Conservation (phyloP, 345 rosid genomes). For the Sonneratia caseolaris region DNA sequence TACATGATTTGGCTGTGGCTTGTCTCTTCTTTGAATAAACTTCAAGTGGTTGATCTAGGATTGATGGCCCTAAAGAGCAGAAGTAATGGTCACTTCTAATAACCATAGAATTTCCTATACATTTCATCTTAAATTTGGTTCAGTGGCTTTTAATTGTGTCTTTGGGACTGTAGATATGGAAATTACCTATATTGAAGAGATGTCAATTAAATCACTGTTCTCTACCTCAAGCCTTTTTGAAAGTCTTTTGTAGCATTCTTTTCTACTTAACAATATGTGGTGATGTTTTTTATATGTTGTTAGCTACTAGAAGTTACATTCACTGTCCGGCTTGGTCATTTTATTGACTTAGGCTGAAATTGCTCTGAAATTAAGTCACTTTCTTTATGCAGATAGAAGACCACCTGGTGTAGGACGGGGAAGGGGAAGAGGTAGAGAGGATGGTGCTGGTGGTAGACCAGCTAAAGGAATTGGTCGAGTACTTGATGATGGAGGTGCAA, state of each 20-base stretch:
- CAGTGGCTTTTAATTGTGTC: too few relatives aligned
- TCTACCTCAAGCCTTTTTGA: too few relatives aligned
- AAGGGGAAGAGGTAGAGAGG: slow-evolving; percentile 81
- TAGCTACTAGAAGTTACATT: background rate
- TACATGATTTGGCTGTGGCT: background rate
- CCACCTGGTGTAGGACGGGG: slow-evolving; percentile 82
- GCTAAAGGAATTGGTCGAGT: slow-evolving; percentile 62
- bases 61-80: too few relatives aligned
- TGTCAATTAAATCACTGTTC: too few relatives aligned
- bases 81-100: too few relatives aligned
- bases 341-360: background rate
- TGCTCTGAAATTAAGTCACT: background rate
- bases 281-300: background rate
- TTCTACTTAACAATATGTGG: too few relatives aligned
- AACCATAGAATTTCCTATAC: too few relatives aligned
- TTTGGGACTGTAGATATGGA: too few relatives aligned
- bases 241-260: too few relatives aligned
- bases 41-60: too few relatives aligned
- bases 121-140: too few relatives aligned
- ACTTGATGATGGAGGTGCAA: slow-evolving; percentile 55
- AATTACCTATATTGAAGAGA: too few relatives aligned
- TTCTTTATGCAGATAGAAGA: slow-evolving; percentile 43
- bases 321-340: background rate
- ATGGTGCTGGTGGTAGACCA: slow-evolving; percentile 54
- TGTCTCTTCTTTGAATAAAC: background rate